Base-by-base conservation (phyloP, 768 basidiomycete genomes). In the Chalciporus piperatus region DNA sequence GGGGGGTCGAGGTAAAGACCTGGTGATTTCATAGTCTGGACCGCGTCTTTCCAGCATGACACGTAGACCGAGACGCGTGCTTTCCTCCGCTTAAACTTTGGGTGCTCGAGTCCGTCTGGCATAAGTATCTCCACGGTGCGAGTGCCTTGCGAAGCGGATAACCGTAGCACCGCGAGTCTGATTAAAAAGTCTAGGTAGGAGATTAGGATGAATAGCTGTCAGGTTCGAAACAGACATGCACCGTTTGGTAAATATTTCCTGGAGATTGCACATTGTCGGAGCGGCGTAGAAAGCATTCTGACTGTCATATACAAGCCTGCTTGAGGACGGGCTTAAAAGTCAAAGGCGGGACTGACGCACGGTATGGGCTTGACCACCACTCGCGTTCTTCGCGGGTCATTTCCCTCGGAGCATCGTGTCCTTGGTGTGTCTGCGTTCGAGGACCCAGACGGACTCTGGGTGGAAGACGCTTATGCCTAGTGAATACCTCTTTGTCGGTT, bases 281-380 rank as follows among this genome's bases (percentile, higher is more conserved):
- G 43, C 3, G 87, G 87, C 23, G 79, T 79, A 6, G 81, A 72
- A 6, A 91, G 63, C 84, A 92, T 89, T 47, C 88, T 78, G 11
- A 91, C 87, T 88, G 58, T 25, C 13, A 33, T 14, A 39, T 41
- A 38, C 23, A 3, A 3, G 38, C 38, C 49, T 35, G 3, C 23
- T 41, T 32, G 41, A 40, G 19, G 40, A 33, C 3, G 33, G 16
- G 22, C 6, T 11, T 32, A 37, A 51, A n/a, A 39, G 14, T 9
- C 3, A 10, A 13, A 25, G 20, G 39, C 6, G 37, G 28, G 33
- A 39, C 5, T 17, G 35, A 72, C 71, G 54, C 70, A 91, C 89
- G 74, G 67, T 90, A 92, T 48, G 89, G 88, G 63, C 81, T 88
- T 11, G 86, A 77, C 81, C 80, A 85, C 81, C 84, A 88, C 23